phyloP scores from a whole-genome alignment of 371 early-diverging fungal species.

The Capniomyces stellatus region DNA sequence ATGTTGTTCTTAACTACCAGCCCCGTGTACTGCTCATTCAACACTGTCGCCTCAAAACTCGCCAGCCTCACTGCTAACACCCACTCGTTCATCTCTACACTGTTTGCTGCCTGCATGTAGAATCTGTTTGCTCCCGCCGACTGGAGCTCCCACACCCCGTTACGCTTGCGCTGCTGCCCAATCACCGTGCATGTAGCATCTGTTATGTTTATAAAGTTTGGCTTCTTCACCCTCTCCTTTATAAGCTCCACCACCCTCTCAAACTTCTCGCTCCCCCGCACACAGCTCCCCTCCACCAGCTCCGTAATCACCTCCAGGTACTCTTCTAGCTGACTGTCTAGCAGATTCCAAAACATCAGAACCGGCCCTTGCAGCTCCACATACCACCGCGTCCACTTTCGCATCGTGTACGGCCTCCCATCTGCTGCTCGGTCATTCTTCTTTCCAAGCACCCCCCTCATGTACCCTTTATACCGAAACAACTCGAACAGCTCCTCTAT shows the following conservation, averaged over 20 bases:
- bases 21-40: constrained; percentile 53
- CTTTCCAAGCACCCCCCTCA: constrained; percentile 41
- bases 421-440: constrained; percentile 37
- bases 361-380: constrained; percentile 45
- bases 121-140: constrained; percentile 38
- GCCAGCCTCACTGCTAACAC: constrained; percentile 50
- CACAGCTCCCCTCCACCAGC: constrained; percentile 20
- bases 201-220: constrained; percentile 42
- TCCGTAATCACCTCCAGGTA: constrained; percentile 22
- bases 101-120: constrained; percentile 34
- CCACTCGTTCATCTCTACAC: constrained; percentile 32
- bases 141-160: constrained; percentile 29
- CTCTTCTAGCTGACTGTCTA: constrained; percentile 19
- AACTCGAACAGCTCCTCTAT: constrained; percentile 23
- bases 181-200: constrained; percentile 34
- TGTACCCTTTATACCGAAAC: constrained; percentile 44
- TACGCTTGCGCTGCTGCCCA: constrained; percentile 21
- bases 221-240: constrained; percentile 28
- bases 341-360: constrained; percentile 37
- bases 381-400: constrained; percentile 42
- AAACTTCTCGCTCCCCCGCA: constrained; percentile 16
- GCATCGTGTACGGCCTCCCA: constrained; percentile 29
- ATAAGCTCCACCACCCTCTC: constrained; percentile 25
- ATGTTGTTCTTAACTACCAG: constrained; percentile 26
- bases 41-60: constrained; percentile 47